Percentiles rank a stretch among this genome's conserved stretches.
Conservation (phyloP, 2,329 filamentous ascomycete genomes). For the Neurospora sp. region DNA sequence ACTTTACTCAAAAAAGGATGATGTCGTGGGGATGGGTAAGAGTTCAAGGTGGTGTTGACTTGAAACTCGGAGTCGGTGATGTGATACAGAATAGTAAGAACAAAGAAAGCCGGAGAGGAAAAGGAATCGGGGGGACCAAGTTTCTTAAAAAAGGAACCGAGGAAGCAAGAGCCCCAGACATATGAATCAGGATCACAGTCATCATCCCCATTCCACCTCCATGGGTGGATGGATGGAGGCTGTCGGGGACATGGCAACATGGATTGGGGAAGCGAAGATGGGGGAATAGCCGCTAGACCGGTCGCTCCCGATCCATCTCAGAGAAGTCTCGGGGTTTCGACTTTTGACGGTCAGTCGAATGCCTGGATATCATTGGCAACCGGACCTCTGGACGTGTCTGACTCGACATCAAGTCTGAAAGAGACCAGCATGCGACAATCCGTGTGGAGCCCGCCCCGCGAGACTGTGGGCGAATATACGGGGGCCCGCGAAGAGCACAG, state of each 20-base stretch:
- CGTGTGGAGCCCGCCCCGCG: neutral
- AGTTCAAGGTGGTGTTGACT: neutral
- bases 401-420: neutral
- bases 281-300: slow-evolving; percentile 20
- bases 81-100: neutral
- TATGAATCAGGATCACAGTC: neutral
- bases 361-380: neutral
- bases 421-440: neutral
- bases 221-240: neutral
- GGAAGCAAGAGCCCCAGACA: neutral
- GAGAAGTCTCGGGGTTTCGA: neutral
- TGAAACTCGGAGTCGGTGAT: neutral
- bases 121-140: neutral
- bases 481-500: neutral
- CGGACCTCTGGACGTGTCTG: neutral
- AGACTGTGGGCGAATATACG: neutral
- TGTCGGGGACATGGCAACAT: neutral
- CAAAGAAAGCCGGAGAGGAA: neutral
- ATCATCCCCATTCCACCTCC: neutral
- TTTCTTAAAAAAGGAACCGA: neutral
- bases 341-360: neutral
- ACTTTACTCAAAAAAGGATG: neutral
- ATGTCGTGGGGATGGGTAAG: neutral
- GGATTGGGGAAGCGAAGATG: neutral
- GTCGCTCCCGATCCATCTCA: slow-evolving; percentile 17